Percentiles rank a stretch among this genome's conserved stretches.
These are phyloP conservation scores for Fraxinus americana DNA, from an alignment of 257 asterid genomes.

Conservation along the genomic window DNA sequence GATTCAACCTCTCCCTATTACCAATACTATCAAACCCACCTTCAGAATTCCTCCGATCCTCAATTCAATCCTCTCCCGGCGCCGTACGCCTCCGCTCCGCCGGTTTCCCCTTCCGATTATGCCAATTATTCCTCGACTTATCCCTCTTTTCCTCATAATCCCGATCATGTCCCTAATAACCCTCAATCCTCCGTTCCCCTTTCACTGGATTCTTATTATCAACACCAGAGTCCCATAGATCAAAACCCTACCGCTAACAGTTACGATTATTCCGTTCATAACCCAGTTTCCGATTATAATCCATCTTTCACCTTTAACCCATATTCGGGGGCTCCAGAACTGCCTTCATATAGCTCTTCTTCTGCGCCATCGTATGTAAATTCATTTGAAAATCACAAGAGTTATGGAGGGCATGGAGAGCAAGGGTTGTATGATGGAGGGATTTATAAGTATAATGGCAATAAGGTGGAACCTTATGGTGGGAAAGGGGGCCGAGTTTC, in stretches of 20 bases:
- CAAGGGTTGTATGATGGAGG: constrained; percentile 53
- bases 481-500: constrained; percentile 41
- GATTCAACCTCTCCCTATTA: constrained; percentile 54
- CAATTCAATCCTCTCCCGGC: constrained; percentile 31
- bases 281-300: constrained; percentile 30
- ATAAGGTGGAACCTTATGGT: constrained; percentile 44
- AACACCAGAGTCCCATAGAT: constrained; percentile 38
- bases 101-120: constrained; percentile 49
- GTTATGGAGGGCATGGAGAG: constrained; percentile 48
- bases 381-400: constrained; percentile 40
- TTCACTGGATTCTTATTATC: constrained; percentile 44
- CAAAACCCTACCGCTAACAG: constrained; percentile 42
- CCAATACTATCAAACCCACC: constrained; percentile 50
- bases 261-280: constrained; percentile 47
- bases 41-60: constrained; percentile 39
- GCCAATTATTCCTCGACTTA: constrained; percentile 33
- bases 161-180: constrained; percentile 42
- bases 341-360: constrained; percentile 29
- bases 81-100: constrained; percentile 82
- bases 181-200: constrained; percentile 36
- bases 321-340: constrained; percentile 19
- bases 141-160: constrained; percentile 42
- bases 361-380: constrained; percentile 29
- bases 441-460: constrained; percentile 67
- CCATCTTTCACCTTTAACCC: constrained; percentile 34